Conservation (phyloP, 805 yeast genomes). For the Wickerhamomyces kurtzmanii region DNA sequence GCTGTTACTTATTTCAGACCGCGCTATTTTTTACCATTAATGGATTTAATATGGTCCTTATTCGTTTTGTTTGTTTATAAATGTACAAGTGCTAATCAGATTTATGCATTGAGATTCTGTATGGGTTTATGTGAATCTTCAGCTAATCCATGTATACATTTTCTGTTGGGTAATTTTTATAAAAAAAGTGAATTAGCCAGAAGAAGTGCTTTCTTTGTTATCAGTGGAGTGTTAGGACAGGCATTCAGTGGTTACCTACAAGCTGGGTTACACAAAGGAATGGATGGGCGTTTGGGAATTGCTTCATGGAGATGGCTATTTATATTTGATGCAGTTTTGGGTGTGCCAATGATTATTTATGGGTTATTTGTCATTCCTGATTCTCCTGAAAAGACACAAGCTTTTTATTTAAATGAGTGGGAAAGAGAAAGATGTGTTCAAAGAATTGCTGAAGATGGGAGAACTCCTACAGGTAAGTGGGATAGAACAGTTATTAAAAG, state of each 20-base stretch:
- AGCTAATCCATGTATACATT: constrained; percentile 21
- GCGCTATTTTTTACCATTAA: constrained; percentile 10
- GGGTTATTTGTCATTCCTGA: constrained; percentile 42
- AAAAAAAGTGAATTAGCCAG: constrained; percentile 24
- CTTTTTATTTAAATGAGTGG: constrained; percentile 4
- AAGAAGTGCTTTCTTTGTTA: constrained; percentile 21
- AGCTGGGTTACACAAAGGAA: constrained; percentile 27
- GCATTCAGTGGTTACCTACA: constrained; percentile 39
- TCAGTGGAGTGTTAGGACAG: too few species aligned
- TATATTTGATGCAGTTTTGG: constrained; percentile 35
- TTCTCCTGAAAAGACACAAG: too few species aligned
- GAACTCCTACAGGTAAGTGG: constrained; percentile 3
- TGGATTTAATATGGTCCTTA: constrained; percentile 9
- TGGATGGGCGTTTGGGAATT: constrained; percentile 30
- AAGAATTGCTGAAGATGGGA: constrained; percentile 4
- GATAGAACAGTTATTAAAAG: not conserved
- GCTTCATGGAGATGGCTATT: constrained; percentile 43
- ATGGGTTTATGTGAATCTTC: constrained; percentile 24
- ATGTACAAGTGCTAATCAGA: constrained; percentile 8
- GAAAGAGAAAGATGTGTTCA: constrained; percentile 2
- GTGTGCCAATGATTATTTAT: constrained; percentile 38
- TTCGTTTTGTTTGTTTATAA: constrained; percentile 10
- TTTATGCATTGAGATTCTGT: constrained; percentile 21
- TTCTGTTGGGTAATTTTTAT: constrained; percentile 24
- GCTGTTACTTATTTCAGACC: constrained; percentile 11